Evolutionary conservation across 2,329 filamentous ascomycete genomes (phyloP).

Genomic region (Paramyrothecium sp.): DNA sequence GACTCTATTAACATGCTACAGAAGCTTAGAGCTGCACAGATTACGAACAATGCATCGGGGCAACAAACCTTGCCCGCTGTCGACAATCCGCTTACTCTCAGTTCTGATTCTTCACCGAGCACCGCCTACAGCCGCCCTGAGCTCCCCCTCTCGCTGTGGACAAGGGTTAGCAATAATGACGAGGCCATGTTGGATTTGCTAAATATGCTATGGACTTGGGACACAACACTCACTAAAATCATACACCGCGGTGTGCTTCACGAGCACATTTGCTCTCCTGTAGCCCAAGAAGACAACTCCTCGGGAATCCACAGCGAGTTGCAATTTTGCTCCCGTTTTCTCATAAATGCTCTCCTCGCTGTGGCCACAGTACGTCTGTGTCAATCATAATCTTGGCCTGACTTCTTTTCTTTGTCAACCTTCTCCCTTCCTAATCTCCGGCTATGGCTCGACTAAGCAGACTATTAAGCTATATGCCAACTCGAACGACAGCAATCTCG

Average conservation of each 20-base stretch:
- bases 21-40: neutral
- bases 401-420: neutral
- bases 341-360: neutral
- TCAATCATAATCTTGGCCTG: neutral
- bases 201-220: neutral
- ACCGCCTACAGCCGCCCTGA: neutral
- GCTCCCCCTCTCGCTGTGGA: neutral
- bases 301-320: neutral
- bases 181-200: neutral
- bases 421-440: neutral
- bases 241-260: neutral
- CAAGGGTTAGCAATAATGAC: neutral
- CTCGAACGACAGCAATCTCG: neutral
- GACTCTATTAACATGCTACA: neutral
- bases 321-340: neutral
- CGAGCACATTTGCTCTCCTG: neutral
- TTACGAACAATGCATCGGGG: neutral
- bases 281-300: neutral
- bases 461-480: neutral
- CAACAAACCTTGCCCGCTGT: neutral
- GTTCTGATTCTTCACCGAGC: neutral
- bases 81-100: neutral
- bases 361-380: neutral
- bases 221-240: neutral
- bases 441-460: neutral